A percentile compares a stretch with the other conserved stretches of the same genome.
phyloP scores from a whole-genome alignment of 1,139 yeast genomes.

The Magnusiomyces clavatus region DNA sequence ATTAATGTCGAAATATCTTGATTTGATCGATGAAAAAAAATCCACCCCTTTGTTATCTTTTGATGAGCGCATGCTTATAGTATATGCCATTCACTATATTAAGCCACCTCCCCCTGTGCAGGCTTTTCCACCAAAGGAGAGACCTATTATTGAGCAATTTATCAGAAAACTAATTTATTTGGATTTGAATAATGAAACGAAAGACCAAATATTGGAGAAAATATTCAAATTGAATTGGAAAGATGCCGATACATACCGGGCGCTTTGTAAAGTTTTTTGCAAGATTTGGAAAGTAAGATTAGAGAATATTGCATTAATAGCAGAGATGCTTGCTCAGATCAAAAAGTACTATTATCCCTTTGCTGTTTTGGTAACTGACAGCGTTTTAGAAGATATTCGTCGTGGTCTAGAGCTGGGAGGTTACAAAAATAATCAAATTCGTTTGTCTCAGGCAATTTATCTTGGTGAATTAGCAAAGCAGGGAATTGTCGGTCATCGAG shows the following conservation, averaged over 20 bases:
- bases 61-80: slow-evolving; percentile 52
- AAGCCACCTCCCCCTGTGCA: slow-evolving; percentile 47
- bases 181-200: slow-evolving; percentile 41
- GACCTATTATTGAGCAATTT: slow-evolving; percentile 29
- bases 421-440: slow-evolving; percentile 49
- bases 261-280: slow-evolving; percentile 47
- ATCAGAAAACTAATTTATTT: slow-evolving; percentile 32
- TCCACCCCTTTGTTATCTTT: slow-evolving; percentile 45
- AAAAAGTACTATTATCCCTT: slow-evolving; percentile 36
- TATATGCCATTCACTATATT: slow-evolving; percentile 50
- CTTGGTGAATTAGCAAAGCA: slow-evolving; percentile 51
- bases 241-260: slow-evolving; percentile 35
- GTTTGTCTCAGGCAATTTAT: slow-evolving; percentile 57
- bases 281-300: slow-evolving; percentile 57
- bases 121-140: slow-evolving; percentile 22
- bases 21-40: slow-evolving; percentile 45
- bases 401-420: slow-evolving; percentile 62
- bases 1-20: slow-evolving; percentile 58
- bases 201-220: slow-evolving; percentile 34
- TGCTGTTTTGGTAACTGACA: slow-evolving; percentile 48
- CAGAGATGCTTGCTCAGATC: slow-evolving; percentile 40
- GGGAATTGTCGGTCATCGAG: slow-evolving; percentile 41
- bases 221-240: slow-evolving; percentile 44
- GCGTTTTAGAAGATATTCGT: slow-evolving; percentile 53
- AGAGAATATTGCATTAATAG: slow-evolving; percentile 46